Evolutionary conservation across 441 rosid genomes (phyloP).

Genomic region (Metrosideros polymorpha): DNA sequence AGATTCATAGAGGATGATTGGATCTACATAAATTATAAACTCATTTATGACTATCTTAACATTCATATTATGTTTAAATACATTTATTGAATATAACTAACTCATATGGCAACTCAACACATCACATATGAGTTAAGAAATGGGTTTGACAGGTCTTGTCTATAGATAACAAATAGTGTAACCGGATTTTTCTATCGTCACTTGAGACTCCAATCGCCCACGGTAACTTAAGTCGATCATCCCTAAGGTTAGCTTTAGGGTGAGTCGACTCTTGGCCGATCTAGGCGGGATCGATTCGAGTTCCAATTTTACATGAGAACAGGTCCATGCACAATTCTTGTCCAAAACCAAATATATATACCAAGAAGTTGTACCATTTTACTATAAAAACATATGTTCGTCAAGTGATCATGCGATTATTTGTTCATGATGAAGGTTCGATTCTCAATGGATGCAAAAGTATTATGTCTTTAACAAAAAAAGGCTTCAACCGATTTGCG

Average conservation of each 20-base stretch:
- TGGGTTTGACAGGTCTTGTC: too few relatives aligned
- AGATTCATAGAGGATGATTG: too few relatives aligned
- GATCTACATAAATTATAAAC: too few relatives aligned
- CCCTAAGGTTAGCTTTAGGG: too few relatives aligned
- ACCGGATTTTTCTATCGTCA: fast-evolving
- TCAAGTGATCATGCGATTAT: too few relatives aligned
- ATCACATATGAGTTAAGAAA: too few relatives aligned
- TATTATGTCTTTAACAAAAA: not conserved
- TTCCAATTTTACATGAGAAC: fast-evolving
- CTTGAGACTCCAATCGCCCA: not conserved
- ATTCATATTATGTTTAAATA: too few relatives aligned
- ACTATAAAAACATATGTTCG: fast-evolving
- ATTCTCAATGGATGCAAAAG: not conserved
- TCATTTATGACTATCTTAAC: too few relatives aligned
- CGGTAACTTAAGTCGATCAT: too few relatives aligned
- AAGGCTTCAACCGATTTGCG: not conserved
- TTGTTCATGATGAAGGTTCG: not conserved
- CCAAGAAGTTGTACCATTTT: not conserved
- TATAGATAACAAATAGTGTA: not conserved
- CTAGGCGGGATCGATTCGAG: not conserved
- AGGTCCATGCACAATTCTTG: not conserved
- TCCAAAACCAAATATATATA: not conserved
- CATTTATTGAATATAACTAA: too few relatives aligned
- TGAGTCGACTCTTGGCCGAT: not conserved
- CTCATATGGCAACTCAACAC: too few relatives aligned